Base-by-base conservation (phyloP, 176 grass and related monocot species). In the Triticum aestivum region DNA sequence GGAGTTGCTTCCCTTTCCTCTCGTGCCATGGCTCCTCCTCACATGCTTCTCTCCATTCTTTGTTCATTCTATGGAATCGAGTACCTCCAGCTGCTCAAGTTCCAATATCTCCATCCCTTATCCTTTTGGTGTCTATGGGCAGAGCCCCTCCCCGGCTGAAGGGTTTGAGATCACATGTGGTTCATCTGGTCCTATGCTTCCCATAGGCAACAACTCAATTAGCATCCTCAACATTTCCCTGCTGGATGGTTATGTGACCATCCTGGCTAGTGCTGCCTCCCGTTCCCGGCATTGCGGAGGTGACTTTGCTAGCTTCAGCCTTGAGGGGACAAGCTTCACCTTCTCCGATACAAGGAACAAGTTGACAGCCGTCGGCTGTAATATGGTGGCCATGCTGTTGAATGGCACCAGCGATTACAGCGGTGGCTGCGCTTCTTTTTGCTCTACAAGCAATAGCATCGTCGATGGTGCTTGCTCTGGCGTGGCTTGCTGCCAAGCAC, bases 401-500 rank as follows among this genome's bases (percentile, higher is more conserved):
- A 77, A 77, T 15, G 47, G 29, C 12, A 33, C 15, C 15, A 77
- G 27, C 0, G 29, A 5, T 54, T 77, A 77, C 47, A 77, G 74
- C 17, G 74, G 74, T 5, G 74, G 74, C 47, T 77, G 74, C 5
- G 74, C 47, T 21, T 77, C 74, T 34, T 77, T 77, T 77, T 77
- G 74, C 74, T 77, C 74, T 33, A 56, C 73, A 8, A 30, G 21
- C 0, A 77, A 77, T 34, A 56, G 8, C 74, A 77, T 77, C 27
- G 4, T 54, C 9, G 11, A 56, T 34, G 74, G 74, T 34, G 9
- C 27, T 54, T 77, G 74, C 29, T 21, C 74, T 56, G 74, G 74
- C 6, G 74, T 77, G 47, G 74, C 47, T 56, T 56, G 74, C 74
- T 77, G 74, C 74, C 74, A 77, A 77, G 74, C 74, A 56, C 74